Evolutionary conservation across 805 yeast genomes (phyloP).

Genomic region (Myxozyma sirexii): DNA sequence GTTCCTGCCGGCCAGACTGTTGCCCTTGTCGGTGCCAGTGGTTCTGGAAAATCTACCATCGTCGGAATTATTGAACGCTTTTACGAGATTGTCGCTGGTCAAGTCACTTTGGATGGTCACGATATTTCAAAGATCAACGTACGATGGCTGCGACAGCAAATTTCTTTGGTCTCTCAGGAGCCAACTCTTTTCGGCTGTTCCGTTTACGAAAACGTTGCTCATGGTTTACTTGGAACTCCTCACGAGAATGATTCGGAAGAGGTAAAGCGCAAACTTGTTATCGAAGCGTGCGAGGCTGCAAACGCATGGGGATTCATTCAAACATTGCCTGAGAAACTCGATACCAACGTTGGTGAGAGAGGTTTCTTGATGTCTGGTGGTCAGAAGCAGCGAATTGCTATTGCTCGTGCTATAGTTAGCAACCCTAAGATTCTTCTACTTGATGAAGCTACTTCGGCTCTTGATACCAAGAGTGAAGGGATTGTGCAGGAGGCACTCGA

Average conservation of each 20-base stretch:
- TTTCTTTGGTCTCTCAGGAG: constrained; percentile 69
- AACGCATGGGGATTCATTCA: constrained; percentile 55
- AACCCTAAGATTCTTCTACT: constrained; percentile 58
- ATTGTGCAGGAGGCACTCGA: constrained; percentile 57
- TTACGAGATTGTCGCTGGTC: constrained; percentile 57
- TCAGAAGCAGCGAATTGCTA: constrained; percentile 65
- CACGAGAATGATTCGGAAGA: constrained; percentile 44
- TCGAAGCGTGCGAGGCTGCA: constrained; percentile 53
- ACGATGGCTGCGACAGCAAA: constrained; percentile 53
- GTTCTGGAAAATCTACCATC: constrained; percentile 52
- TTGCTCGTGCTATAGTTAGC: constrained; percentile 61
- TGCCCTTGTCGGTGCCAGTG: constrained; percentile 87
- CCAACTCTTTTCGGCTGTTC: constrained; percentile 68
- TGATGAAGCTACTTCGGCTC: constrained; percentile 70
- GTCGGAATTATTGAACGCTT: constrained; percentile 60
- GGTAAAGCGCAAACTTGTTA: constrained; percentile 44
- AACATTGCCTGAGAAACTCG: constrained; percentile 55
- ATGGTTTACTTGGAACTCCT: constrained; percentile 56
- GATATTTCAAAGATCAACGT: constrained; percentile 53
- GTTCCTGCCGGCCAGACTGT: constrained; percentile 79
- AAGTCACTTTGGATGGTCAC: constrained; percentile 52
- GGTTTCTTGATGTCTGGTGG: constrained; percentile 68
- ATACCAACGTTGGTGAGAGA: constrained; percentile 55
- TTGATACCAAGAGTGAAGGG: constrained; percentile 64
- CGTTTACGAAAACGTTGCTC: constrained; percentile 74